These are phyloP conservation scores for Cladosporium oxysporum DNA, from an alignment of 2,329 filamentous ascomycete species.

Conservation along the genomic window DNA sequence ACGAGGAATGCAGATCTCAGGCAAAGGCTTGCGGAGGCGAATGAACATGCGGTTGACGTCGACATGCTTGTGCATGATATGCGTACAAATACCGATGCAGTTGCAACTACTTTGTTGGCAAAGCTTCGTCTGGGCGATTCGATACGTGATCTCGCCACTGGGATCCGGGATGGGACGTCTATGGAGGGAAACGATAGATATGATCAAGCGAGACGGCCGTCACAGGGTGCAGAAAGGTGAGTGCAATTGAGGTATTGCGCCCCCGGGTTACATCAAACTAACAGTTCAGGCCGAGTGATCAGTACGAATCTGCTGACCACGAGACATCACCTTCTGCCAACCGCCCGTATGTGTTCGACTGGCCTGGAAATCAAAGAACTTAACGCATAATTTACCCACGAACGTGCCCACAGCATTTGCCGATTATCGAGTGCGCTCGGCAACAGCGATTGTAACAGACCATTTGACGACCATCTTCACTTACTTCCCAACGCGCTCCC, in stretches of 20 bases:
- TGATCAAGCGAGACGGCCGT: neutral
- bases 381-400: neutral
- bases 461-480: neutral
- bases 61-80: slow-evolving; percentile 3
- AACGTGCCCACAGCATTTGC: neutral
- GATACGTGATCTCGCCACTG: neutral
- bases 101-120: slow-evolving; percentile 8
- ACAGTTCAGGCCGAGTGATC: neutral
- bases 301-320: neutral
- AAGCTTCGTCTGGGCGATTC: slow-evolving; percentile 13
- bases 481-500: neutral
- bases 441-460: neutral
- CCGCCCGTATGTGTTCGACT: neutral
- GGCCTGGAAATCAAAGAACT: neutral
- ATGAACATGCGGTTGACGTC: neutral
- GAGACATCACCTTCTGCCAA: neutral
- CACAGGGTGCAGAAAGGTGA: neutral
- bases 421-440: neutral
- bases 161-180: neutral
- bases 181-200: neutral
- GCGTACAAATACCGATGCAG: slow-evolving; percentile 1
- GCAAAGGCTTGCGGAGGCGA: neutral
- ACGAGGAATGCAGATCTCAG: slow-evolving; percentile 9
- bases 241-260: neutral
- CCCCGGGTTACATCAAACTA: neutral